Conservation (phyloP, 768 basidiomycete genomes). For the Lyophyllum semitale region DNA sequence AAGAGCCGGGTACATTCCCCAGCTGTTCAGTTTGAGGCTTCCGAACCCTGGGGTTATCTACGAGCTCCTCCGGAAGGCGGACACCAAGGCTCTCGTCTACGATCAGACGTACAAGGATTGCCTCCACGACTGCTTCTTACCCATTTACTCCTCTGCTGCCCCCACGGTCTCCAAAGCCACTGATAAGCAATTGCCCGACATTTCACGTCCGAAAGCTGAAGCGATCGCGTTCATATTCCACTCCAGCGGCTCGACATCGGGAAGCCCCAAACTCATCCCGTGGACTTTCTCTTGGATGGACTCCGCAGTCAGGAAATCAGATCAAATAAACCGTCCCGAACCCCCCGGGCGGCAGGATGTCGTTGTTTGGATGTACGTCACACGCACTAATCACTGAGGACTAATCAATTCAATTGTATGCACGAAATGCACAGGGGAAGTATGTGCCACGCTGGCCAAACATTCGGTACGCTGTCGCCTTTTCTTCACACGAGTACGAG, state of each 20-base stretch:
- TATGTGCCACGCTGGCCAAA: slow-evolving; percentile 83
- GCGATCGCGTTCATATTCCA: slow-evolving; percentile 59
- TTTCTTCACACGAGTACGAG: slow-evolving; percentile 14
- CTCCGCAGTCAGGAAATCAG: slow-evolving; percentile 47
- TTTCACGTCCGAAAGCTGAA: slow-evolving; percentile 28
- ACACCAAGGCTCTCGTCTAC: slow-evolving; percentile 58
- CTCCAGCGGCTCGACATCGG: slow-evolving; percentile 68
- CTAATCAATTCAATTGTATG: slow-evolving; percentile 1
- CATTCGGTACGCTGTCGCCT: slow-evolving; percentile 58
- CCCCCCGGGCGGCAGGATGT: slow-evolving; percentile 52
- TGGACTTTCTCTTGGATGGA: slow-evolving; percentile 58
- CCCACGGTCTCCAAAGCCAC: slow-evolving; percentile 28
- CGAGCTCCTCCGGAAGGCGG: slow-evolving; percentile 56
- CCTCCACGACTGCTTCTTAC: slow-evolving; percentile 40
- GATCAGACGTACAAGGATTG: slow-evolving; percentile 46
- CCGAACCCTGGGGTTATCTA: slow-evolving; percentile 60
- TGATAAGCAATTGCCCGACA: slow-evolving; percentile 37
- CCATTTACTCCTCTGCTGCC: slow-evolving; percentile 36
- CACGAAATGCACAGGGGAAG: slow-evolving; percentile 56
- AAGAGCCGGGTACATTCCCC: slow-evolving; percentile 68
- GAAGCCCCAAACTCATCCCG: slow-evolving; percentile 65
- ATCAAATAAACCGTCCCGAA: slow-evolving; percentile 40
- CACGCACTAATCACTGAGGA: neutral
- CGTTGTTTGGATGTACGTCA: slow-evolving; percentile 57
- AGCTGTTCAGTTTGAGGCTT: slow-evolving; percentile 62